These are phyloP conservation scores for Penicillium coffeae DNA, from an alignment of 495 filamentous ascomycete species.

Conservation along the genomic window DNA sequence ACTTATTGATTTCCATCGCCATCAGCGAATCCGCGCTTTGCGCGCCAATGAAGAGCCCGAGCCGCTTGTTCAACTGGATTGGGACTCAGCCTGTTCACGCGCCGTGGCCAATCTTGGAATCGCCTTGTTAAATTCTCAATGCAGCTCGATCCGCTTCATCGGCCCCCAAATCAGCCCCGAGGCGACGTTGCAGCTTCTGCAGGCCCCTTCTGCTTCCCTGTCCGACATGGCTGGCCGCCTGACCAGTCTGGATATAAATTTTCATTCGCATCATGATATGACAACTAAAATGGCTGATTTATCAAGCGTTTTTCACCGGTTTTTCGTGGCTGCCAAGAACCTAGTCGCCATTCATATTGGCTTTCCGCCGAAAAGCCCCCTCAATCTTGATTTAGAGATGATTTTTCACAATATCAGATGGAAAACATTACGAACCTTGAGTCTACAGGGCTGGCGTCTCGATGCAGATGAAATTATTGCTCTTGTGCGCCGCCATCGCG, in stretches of 20 bases:
- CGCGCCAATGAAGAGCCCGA: not conserved
- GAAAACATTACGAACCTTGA: slow-evolving; percentile 59
- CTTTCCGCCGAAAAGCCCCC: slow-evolving; percentile 54
- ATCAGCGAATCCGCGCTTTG: slow-evolving; percentile 7
- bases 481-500: slow-evolving; percentile 53
- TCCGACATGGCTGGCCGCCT: slow-evolving; percentile 52
- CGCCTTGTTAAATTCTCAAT: slow-evolving; percentile 53
- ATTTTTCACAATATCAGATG: slow-evolving; percentile 62
- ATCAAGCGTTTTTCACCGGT: slow-evolving; percentile 50
- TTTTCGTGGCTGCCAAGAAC: slow-evolving; percentile 56
- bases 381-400: slow-evolving; percentile 53
- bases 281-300: slow-evolving; percentile 52
- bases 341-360: slow-evolving; percentile 64
- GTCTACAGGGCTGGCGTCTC: slow-evolving; percentile 62
- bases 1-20: slow-evolving; percentile 41
- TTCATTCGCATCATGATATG: slow-evolving; percentile 54
- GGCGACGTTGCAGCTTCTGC: slow-evolving; percentile 49
- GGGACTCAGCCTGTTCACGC: slow-evolving; percentile 61
- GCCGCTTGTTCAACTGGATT: slow-evolving; percentile 44
- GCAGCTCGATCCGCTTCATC: slow-evolving; percentile 56
- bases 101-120: slow-evolving; percentile 55
- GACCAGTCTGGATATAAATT: slow-evolving; percentile 55
- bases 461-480: slow-evolving; percentile 55
- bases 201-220: slow-evolving; percentile 43
- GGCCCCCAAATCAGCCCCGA: slow-evolving; percentile 63